Evolutionary conservation across 495 filamentous ascomycete species (phyloP).

Genomic region (Penicillium flavigenum): DNA sequence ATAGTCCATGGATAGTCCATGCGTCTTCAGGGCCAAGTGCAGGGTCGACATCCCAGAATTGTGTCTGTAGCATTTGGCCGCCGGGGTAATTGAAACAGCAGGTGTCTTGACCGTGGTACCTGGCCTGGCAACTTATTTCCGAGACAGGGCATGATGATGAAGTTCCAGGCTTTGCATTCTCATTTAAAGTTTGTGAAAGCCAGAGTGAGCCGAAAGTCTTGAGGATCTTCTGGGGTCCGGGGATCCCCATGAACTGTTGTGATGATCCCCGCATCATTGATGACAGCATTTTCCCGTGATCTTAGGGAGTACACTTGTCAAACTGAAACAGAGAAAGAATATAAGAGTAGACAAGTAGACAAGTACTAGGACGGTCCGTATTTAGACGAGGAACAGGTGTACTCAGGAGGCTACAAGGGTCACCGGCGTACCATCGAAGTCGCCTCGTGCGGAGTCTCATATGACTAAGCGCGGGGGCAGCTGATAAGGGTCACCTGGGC

Average conservation of each 20-base stretch:
- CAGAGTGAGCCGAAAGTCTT: constrained; percentile 39
- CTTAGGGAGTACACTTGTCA: background rate
- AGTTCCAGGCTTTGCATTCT: constrained; percentile 13
- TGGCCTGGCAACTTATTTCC: constrained; percentile 59
- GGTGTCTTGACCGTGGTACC: constrained; percentile 54
- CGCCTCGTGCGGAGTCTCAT: constrained; percentile 9
- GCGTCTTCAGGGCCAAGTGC: constrained; percentile 69
- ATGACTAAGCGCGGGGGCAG: constrained; percentile 11
- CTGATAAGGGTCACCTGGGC: constrained; percentile 10
- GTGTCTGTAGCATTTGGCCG: constrained; percentile 75
- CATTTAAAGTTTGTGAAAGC: constrained; percentile 26
- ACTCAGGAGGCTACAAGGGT: background rate
- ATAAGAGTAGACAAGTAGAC: background rate
- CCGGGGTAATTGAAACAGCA: constrained; percentile 86
- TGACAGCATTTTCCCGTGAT: background rate
- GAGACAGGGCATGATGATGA: constrained; percentile 44
- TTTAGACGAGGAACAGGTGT: background rate
- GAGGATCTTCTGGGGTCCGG: constrained; percentile 45
- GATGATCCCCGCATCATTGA: constrained; percentile 23
- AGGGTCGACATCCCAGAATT: constrained; percentile 81
- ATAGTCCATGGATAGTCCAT: constrained; percentile 90
- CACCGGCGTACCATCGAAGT: background rate
- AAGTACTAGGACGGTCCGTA: background rate
- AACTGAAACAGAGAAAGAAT: background rate
- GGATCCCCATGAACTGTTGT: constrained; percentile 32